A percentile compares a stretch with the other conserved stretches of the same genome.
Conservation (phyloP, 495 filamentous ascomycete species). For the Penicillium manginii region DNA sequence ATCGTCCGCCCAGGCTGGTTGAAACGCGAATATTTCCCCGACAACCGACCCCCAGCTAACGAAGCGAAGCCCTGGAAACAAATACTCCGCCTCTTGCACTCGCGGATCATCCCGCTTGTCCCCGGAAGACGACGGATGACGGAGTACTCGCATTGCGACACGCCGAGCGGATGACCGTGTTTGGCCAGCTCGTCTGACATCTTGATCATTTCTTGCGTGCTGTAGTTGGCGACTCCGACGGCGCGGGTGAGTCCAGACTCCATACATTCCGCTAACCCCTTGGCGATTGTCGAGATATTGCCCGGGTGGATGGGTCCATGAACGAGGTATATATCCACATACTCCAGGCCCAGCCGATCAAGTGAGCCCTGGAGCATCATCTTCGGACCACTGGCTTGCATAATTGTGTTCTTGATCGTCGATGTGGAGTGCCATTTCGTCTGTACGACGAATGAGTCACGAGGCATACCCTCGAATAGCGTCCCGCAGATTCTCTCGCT, state of each 20-base stretch:
- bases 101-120: slow-evolving; percentile 27
- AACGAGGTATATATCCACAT: slow-evolving; percentile 82
- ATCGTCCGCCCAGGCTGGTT: slow-evolving; percentile 22
- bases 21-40: slow-evolving; percentile 29
- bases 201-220: slow-evolving; percentile 41
- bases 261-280: slow-evolving; percentile 44
- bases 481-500: slow-evolving; percentile 42
- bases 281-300: slow-evolving; percentile 26
- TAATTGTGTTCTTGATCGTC: slow-evolving; percentile 18
- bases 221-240: slow-evolving; percentile 49
- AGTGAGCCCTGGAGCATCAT: slow-evolving; percentile 41
- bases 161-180: slow-evolving; percentile 22
- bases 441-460: slow-evolving; percentile 35
- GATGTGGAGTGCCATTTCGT: slow-evolving; percentile 28
- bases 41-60: slow-evolving; percentile 25
- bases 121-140: slow-evolving; percentile 29
- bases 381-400: slow-evolving; percentile 25
- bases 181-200: slow-evolving; percentile 33
- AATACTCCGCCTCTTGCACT: slow-evolving; percentile 27
- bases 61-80: slow-evolving; percentile 35
- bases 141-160: slow-evolving; percentile 34
- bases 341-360: slow-evolving; percentile 68
- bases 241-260: slow-evolving; percentile 36
- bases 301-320: slow-evolving; percentile 55
- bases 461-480: slow-evolving; percentile 36